phyloP scores from a whole-genome alignment of 2,329 filamentous ascomycete genomes.

The Emergomyces africanus region DNA sequence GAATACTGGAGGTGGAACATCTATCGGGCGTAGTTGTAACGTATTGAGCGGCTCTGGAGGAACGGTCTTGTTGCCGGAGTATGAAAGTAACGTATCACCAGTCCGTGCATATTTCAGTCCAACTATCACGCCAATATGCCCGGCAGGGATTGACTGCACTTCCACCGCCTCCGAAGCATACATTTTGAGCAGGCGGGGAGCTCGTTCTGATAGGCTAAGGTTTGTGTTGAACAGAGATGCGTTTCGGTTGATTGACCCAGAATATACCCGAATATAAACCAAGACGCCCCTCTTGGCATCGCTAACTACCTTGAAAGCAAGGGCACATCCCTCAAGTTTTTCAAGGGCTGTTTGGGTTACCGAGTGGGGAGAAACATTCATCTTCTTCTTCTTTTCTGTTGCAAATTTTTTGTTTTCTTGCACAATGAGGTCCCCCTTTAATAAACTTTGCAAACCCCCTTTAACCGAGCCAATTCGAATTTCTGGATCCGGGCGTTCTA shows the following conservation, averaged over 20 bases:
- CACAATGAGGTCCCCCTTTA: slow-evolving; percentile 34
- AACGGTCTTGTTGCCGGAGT: slow-evolving; percentile 49
- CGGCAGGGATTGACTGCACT: slow-evolving; percentile 63
- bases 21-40: slow-evolving; percentile 74
- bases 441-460: slow-evolving; percentile 40
- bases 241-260: slow-evolving; percentile 63
- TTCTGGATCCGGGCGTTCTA: slow-evolving; percentile 66
- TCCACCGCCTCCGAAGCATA: slow-evolving; percentile 81
- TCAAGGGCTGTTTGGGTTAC: slow-evolving; percentile 34
- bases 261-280: slow-evolving; percentile 86
- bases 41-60: slow-evolving; percentile 57
- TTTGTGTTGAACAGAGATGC: slow-evolving; percentile 77
- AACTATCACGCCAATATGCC: slow-evolving; percentile 87
- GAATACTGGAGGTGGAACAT: slow-evolving; percentile 86
- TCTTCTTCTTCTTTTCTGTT: slow-evolving; percentile 30
- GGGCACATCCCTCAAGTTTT: slow-evolving; percentile 55
- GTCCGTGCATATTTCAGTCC: slow-evolving; percentile 87
- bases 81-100: slow-evolving; percentile 78
- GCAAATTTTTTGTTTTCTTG: slow-evolving; percentile 21
- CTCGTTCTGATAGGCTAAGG: slow-evolving; percentile 63
- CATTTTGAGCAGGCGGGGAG: slow-evolving; percentile 73
- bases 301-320: slow-evolving; percentile 88
- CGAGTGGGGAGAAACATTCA: slow-evolving; percentile 29
- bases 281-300: slow-evolving; percentile 75
- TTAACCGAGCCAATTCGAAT: slow-evolving; percentile 52